These are phyloP conservation scores for Wickerhamiella infanticola DNA, from an alignment of 1,139 yeast genomes.

Conservation along the genomic window DNA sequence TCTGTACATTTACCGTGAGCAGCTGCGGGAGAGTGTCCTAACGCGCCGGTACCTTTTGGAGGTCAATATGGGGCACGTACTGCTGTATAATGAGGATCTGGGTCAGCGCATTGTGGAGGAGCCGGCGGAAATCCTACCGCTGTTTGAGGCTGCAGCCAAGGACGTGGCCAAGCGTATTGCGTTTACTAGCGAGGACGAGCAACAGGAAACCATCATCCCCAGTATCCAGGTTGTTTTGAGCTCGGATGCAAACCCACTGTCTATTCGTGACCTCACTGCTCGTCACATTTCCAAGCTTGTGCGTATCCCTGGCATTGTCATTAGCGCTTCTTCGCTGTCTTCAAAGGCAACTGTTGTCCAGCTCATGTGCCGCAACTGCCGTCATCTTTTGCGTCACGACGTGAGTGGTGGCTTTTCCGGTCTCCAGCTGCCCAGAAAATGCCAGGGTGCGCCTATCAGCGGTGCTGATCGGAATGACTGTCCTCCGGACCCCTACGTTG, in stretches of 20 bases:
- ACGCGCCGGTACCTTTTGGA: constrained; percentile 58
- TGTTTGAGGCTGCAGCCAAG: constrained; percentile 80
- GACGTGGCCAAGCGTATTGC: constrained; percentile 79
- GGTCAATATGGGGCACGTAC: constrained; percentile 73
- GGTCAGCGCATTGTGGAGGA: constrained; percentile 73
- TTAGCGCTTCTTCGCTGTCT: constrained; percentile 75
- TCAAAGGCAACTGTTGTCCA: constrained; percentile 80
- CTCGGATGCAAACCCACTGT: constrained; percentile 56
- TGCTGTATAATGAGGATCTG: constrained; percentile 76
- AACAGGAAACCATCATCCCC: constrained; percentile 35
- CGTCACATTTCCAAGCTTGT: constrained; percentile 82
- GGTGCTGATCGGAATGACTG: constrained; percentile 53
- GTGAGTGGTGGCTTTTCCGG: constrained; percentile 71
- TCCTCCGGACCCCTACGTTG: constrained; percentile 82
- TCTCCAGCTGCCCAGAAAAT: constrained; percentile 57
- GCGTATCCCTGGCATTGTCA: constrained; percentile 82
- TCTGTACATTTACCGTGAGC: constrained; percentile 80
- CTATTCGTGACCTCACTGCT: constrained; percentile 73
- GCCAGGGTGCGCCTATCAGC: constrained; percentile 38
- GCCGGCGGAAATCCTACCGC: constrained; percentile 78
- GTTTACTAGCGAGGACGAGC: constrained; percentile 33
- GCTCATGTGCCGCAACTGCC: constrained; percentile 76
- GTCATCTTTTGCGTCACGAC: constrained; percentile 54
- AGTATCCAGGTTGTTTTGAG: constrained; percentile 67
- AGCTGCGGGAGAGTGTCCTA: constrained; percentile 71